phyloP scores from a whole-genome alignment of 1,139 yeast species.

The Meyerozyma smithsonii region DNA sequence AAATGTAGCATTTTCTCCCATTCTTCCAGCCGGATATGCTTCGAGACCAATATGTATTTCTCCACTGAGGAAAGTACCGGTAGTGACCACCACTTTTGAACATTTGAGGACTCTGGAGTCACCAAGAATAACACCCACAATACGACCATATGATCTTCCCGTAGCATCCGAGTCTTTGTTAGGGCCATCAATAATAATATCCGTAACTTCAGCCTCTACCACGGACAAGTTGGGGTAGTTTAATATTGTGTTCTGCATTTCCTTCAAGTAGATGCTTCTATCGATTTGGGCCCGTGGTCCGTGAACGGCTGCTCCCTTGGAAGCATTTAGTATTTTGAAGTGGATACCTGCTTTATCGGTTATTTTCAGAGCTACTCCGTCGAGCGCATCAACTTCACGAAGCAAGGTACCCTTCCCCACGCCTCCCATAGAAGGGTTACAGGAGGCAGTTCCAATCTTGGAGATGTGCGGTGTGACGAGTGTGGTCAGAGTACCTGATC shows the following conservation, averaged over 20 bases:
- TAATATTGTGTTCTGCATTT: slow-evolving; percentile 70
- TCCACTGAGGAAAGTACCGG: slow-evolving; percentile 93
- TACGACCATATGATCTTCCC: slow-evolving; percentile 38
- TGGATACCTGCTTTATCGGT: slow-evolving; percentile 94
- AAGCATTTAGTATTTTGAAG: slow-evolving; percentile 78
- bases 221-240: slow-evolving; percentile 59
- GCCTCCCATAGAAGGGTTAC: slow-evolving; percentile 98
- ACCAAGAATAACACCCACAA: slow-evolving; percentile 68
- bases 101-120: slow-evolving; percentile 61
- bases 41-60: slow-evolving; percentile 89
- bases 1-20: slow-evolving; percentile 88
- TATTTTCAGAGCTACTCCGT: slow-evolving; percentile 80
- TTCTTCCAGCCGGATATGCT: slow-evolving; percentile 83
- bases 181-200: slow-evolving; percentile 49
- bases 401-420: slow-evolving; percentile 94
- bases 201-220: slow-evolving; percentile 75
- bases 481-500: slow-evolving; percentile 70
- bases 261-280: slow-evolving; percentile 66
- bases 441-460: slow-evolving; percentile 90
- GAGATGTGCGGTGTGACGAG: slow-evolving; percentile 70
- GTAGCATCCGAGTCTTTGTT: slow-evolving; percentile 17
- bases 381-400: slow-evolving; percentile 92
- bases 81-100: slow-evolving; percentile 76
- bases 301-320: slow-evolving; percentile 97
- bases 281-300: slow-evolving; percentile 98